These are phyloP conservation scores for Fragaria iinumae DNA, from an alignment of 306 rosid genomes.

Conservation along the genomic window DNA sequence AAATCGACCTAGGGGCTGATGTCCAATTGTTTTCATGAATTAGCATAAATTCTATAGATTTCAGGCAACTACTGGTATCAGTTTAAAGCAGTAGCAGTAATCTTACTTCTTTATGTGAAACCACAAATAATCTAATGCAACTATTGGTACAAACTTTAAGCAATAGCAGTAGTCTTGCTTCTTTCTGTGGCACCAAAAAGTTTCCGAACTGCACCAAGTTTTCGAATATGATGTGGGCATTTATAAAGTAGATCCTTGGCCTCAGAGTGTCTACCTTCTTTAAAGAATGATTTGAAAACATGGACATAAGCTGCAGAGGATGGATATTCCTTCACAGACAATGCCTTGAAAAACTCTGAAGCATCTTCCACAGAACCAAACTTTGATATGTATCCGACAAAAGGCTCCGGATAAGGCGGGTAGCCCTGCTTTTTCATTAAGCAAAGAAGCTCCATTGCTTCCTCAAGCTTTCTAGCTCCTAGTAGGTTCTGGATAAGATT, in stretches of 20 bases:
- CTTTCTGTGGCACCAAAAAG: conserved; percentile 56
- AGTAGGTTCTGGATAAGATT: conserved; percentile 55
- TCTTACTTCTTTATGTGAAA: no score
- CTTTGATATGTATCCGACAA: conserved; percentile 60
- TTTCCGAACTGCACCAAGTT: conserved; percentile 42
- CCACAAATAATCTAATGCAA: neutral
- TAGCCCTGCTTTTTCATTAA: conserved; percentile 65
- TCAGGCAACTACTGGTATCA: neutral
- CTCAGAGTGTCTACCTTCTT: conserved; percentile 69
- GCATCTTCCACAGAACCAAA: conserved; percentile 85
- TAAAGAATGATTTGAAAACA: conserved; percentile 58
- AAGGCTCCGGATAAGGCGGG: conserved; percentile 58
- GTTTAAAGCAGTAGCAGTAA: neutral
- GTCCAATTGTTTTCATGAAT: no score
- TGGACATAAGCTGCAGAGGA: conserved; percentile 57
- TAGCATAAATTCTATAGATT: neutral
- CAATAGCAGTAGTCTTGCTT: conserved; percentile 26
- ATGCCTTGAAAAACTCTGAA: conserved; percentile 55
- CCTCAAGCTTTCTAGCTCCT: conserved; percentile 56
- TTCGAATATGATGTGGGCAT: conserved; percentile 66
- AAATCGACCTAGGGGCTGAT: no score
- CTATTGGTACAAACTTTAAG: conserved; percentile 18
- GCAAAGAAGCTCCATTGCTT: conserved; percentile 65
- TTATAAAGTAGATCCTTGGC: conserved; percentile 69
- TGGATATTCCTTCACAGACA: conserved; percentile 51